Evolutionary conservation across 257 asterid species (phyloP).

Genomic region (Cordia subcordata): DNA sequence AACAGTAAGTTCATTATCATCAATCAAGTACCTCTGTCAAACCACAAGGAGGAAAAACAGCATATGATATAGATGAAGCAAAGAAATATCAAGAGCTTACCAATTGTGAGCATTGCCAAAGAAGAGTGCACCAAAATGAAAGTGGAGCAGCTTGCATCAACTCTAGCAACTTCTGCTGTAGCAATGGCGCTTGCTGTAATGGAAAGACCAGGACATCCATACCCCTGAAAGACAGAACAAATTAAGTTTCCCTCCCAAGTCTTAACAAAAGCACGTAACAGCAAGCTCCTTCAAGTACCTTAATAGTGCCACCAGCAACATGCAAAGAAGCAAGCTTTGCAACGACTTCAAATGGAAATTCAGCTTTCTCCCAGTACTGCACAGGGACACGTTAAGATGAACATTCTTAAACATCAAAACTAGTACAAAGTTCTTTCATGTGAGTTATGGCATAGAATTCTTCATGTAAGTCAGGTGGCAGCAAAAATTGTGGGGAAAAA

Average conservation of each 20-base stretch:
- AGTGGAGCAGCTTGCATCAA: conserved; percentile 93
- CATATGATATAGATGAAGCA: background rate
- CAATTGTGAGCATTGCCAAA: conserved; percentile 89
- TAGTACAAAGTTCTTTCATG: background rate
- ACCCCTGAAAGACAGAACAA: conserved; percentile 47
- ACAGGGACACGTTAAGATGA: conserved; percentile 14
- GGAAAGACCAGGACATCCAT: conserved; percentile 87
- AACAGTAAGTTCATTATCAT: conserved; percentile 10
- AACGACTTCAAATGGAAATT: conserved; percentile 89
- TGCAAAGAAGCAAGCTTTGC: conserved; percentile 77
- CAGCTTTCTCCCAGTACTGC: conserved; percentile 98
- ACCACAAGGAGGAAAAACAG: background rate
- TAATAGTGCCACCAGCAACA: conserved; percentile 80
- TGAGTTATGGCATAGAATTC: background rate
- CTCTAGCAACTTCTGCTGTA: conserved; percentile 80
- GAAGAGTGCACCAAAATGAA: conserved; percentile 89
- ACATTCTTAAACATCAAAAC: background rate
- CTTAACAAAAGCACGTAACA: conserved; percentile 3
- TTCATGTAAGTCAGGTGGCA: background rate
- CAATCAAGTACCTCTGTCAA: background rate
- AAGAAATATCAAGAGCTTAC: conserved; percentile 31
- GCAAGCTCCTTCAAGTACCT: conserved; percentile 36
- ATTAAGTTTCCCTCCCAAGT: conserved; percentile 13
- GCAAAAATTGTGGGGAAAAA: background rate
- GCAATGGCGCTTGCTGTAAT: conserved; percentile 81